Base-by-base conservation (phyloP, 805 yeast genomes). In the Debaryomyces hansenii region DNA sequence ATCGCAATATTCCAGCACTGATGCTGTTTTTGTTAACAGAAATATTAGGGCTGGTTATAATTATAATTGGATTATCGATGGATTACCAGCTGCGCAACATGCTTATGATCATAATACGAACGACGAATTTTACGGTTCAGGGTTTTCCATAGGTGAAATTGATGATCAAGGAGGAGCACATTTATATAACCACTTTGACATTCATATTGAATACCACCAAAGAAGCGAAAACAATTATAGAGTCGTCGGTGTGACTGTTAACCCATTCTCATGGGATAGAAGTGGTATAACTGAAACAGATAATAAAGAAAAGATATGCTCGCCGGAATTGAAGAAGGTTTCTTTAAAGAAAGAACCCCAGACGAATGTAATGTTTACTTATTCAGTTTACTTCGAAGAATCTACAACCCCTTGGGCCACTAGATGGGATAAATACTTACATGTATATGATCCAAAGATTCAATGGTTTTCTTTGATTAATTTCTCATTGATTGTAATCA, bases 381-480 rank as follows among this genome's bases (percentile, higher is more conserved):
- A 94, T 67, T 84, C 94, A 2, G 94, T 92, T 15, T 70, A 63
- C 31, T 94, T 92, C 76, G 64, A 69, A 16, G 79, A 78, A 45
- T 85, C 92, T 7, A 75, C 73, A 5, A 87, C 94, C 2, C 81
- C 83, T 4, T 94, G 98, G 98, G 98, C 97, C 29, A 92, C 98
- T 2, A 84, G 99, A 71, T 94, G 99, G 99, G 99, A 94, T 67
- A 89, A 90, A 67, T 94, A 94, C 64, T 75, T 94, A 59, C 95
- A 89, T 57, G 94, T 87, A 20, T 87, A 84, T 63, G 96, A 89
- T 62, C 95, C 97, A 47, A 85, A 86, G 62, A 87, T 94, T 56
- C 97, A 94, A 70, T 92, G 98, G 97, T 88, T 90, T 59, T 90
- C 97, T 1, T 79, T 94, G 57, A 71, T 90, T 54, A 90, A 90